Evolutionary conservation across 768 basidiomycete genomes (phyloP), one percentile per base, ranked within the genome.

Genomic region (Coprinellus micaceus): DNA sequence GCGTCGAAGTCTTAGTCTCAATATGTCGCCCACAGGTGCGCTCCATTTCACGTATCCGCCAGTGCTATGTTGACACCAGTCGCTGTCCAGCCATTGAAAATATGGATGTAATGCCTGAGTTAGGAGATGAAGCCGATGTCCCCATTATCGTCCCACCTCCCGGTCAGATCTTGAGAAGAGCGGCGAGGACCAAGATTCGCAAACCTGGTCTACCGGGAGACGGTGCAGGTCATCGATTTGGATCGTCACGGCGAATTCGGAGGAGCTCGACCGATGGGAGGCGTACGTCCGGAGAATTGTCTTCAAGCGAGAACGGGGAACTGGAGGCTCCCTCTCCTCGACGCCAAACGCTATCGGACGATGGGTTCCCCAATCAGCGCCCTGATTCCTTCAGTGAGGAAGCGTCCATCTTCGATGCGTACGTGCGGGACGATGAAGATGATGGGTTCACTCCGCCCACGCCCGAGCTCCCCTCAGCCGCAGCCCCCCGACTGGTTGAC

Each of bases 181-280:
- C 94, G 10, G 94, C 94, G 3, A 85, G 96, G 13, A 99, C 97
- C 1, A 94, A 94, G 76, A 97, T 98, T 63, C 88, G 96, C 33
- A 99, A 98, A 74, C 77, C 86, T 13, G 82, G 83, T 4, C 69
- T 88, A 5, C 78, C 82, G 13, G 89, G 85, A 22, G 91, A 90
- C 69, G 89, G 88, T 11, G 85, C 82, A 30, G 90, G 90, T 1
- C 91, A 91, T 77, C 86, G 93, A 11, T 95, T 95, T 71, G 79
- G 80, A 33, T 70, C 82, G 24, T 72, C 75, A 15, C 71, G 78
- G 53, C 66, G 79, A 45, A 72, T 71, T 17, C 66, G 66, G 13
- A 65, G 71, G 15, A 56, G 64, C 58, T 68, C 69, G 56, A 60
- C 64, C 13, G 54, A 69, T 36, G 82, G 83, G 50, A 68, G 75